These are phyloP conservation scores for Pseudogymnoascus destructans DNA, from an alignment of 2,329 filamentous ascomycete genomes.

Conservation along the genomic window DNA sequence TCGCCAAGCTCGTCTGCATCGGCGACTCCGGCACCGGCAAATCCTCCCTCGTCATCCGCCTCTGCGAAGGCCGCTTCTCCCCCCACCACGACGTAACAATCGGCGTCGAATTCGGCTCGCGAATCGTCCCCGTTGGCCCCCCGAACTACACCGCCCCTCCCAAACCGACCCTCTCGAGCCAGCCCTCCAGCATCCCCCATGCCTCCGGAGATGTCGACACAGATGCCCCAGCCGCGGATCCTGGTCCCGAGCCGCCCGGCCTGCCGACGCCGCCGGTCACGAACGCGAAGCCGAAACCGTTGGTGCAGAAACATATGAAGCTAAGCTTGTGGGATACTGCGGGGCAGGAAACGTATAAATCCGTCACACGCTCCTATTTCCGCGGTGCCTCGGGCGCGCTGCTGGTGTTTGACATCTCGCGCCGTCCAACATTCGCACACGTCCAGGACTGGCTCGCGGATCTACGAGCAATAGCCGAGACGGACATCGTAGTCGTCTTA, in stretches of 20 bases:
- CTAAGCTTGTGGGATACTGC: slow-evolving; percentile 91
- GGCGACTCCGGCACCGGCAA: slow-evolving; percentile 95
- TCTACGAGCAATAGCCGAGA: slow-evolving; percentile 85
- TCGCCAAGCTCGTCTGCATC: slow-evolving; percentile 95
- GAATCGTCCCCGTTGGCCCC: slow-evolving; percentile 81
- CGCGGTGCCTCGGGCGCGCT: slow-evolving; percentile 59
- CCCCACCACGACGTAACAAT: slow-evolving; percentile 94
- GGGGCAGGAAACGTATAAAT: slow-evolving; percentile 95
- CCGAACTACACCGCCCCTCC: slow-evolving; percentile 42
- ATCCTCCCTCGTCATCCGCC: slow-evolving; percentile 82
- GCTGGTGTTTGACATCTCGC: slow-evolving; percentile 88
- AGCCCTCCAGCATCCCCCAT: slow-evolving; percentile 20
- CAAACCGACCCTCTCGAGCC: slow-evolving; percentile 30
- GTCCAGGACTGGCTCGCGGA: slow-evolving; percentile 91
- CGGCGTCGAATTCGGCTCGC: slow-evolving; percentile 88
- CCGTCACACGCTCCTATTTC: slow-evolving; percentile 76
- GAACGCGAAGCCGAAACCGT: slow-evolving; percentile 16
- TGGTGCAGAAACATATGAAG: slow-evolving; percentile 70
- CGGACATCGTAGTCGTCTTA: slow-evolving; percentile 84
- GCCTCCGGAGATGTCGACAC: slow-evolving; percentile 11
- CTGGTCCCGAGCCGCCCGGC: slow-evolving; percentile 27
- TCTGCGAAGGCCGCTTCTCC: slow-evolving; percentile 92
- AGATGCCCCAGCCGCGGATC: not conserved
- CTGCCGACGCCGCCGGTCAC: slow-evolving; percentile 40
- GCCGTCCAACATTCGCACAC: slow-evolving; percentile 71